phyloP scores from a whole-genome alignment of 129 eudicot genomes.

The Tagetes patula region DNA sequence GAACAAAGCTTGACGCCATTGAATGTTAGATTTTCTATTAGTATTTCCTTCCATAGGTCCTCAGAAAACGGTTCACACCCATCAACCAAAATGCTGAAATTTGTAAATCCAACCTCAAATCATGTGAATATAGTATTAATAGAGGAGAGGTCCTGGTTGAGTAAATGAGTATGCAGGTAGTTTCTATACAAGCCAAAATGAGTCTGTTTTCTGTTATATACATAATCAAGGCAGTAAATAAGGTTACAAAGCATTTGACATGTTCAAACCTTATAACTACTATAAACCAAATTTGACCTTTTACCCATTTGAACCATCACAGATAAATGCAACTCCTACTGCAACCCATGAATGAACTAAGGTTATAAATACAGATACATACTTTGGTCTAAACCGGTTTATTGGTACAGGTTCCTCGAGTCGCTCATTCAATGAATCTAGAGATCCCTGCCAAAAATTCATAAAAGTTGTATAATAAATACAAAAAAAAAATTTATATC shows the following conservation, averaged over 20 bases:
- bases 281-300: background rate
- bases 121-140: background rate
- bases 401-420: conserved; percentile 64
- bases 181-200: background rate
- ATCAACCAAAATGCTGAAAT: conserved; percentile 67
- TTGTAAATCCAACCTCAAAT: conserved; percentile 19
- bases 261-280: background rate
- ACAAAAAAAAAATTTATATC: background rate
- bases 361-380: conserved; percentile 19
- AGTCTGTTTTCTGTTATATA: background rate
- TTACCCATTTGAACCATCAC: background rate
- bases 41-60: conserved; percentile 80
- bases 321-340: background rate
- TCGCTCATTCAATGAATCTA: conserved; percentile 62
- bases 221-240: background rate
- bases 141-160: background rate
- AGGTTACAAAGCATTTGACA: background rate
- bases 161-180: background rate
- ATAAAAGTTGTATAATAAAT: background rate
- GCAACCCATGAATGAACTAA: background rate
- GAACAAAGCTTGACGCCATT: conserved; percentile 67
- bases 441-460: conserved; percentile 58
- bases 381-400: conserved; percentile 92
- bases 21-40: conserved; percentile 47
- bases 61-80: conserved; percentile 83